Conservation (phyloP, 768 basidiomycete genomes). For the Paxillus ammoniavirescens region DNA sequence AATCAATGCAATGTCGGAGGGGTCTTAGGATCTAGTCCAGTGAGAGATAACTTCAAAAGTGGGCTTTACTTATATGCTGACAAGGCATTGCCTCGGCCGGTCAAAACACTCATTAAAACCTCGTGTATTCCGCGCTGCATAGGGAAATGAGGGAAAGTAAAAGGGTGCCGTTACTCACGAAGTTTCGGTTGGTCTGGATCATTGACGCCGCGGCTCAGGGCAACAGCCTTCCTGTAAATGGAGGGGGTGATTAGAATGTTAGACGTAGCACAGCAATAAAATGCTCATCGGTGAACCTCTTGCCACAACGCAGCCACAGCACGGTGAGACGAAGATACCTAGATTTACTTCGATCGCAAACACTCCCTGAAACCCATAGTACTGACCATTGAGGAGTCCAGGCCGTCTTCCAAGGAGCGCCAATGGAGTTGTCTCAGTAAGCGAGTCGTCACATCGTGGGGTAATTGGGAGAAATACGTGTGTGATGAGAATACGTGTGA, state of each 20-base stretch:
- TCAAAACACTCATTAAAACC: slow-evolving; percentile 31
- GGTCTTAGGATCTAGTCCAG: slow-evolving; percentile 13
- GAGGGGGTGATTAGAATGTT: slow-evolving; percentile 27
- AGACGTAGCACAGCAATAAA: slow-evolving; percentile 26
- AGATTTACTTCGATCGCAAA: slow-evolving; percentile 6
- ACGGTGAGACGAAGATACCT: slow-evolving; percentile 12
- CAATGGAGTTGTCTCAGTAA: background rate
- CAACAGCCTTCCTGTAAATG: slow-evolving; percentile 32
- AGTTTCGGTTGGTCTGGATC: slow-evolving; percentile 27
- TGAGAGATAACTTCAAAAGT: slow-evolving; percentile 18
- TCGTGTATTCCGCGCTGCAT: slow-evolving; percentile 35
- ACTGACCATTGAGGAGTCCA: background rate
- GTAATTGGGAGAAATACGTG: slow-evolving; percentile 11
- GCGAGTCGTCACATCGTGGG: slow-evolving; percentile 19
- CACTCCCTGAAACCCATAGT: slow-evolving; percentile 4
- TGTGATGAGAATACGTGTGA: slow-evolving; percentile 8
- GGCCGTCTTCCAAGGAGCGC: background rate
- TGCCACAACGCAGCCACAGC: slow-evolving; percentile 19
- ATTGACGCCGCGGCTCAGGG: slow-evolving; percentile 30
- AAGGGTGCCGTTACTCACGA: slow-evolving; percentile 24
- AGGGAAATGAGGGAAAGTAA: slow-evolving; percentile 26
- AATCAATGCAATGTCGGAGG: slow-evolving; percentile 7
- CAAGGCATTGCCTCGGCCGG: slow-evolving; percentile 28
- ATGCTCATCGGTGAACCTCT: slow-evolving; percentile 8
- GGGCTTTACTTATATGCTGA: slow-evolving; percentile 30